A percentile compares a stretch with the other conserved stretches of the same genome.
These are phyloP conservation scores for Lentinula aciculospora DNA, from an alignment of 768 basidiomycete genomes.

Conservation along the genomic window DNA sequence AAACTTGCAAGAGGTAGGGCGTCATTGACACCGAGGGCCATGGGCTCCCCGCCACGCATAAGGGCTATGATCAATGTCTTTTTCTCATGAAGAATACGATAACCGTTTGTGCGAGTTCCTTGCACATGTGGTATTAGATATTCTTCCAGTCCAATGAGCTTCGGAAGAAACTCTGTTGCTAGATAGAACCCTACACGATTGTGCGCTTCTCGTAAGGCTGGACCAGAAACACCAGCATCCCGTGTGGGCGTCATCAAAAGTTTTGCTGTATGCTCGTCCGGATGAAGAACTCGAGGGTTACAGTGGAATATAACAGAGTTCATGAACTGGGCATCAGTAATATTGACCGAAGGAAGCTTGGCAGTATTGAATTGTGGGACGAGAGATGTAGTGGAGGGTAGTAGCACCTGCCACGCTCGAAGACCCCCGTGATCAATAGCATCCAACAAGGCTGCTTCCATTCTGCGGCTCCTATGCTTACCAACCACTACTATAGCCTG, in stretches of 20 bases:
- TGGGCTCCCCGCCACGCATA: constrained; percentile 21
- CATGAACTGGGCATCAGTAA: constrained; percentile 10
- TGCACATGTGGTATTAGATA: constrained; percentile 19
- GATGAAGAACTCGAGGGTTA: constrained; percentile 10
- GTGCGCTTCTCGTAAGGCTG: constrained; percentile 14
- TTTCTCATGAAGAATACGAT: constrained; percentile 15
- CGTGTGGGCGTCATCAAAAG: constrained; percentile 21
- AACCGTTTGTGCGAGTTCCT: constrained; percentile 15
- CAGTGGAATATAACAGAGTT: constrained; percentile 1
- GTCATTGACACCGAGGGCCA: constrained; percentile 16
- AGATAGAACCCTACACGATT: constrained; percentile 12
- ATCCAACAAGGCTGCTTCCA: constrained; percentile 14
- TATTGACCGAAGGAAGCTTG: constrained; percentile 13
- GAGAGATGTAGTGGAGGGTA: constrained; percentile 11
- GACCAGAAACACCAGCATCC: constrained; percentile 15
- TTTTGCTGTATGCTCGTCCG: constrained; percentile 14
- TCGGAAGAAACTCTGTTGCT: constrained; percentile 14
- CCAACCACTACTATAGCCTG: constrained; percentile 18
- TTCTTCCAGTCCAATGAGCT: constrained; percentile 17
- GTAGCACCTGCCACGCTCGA: constrained; percentile 14
- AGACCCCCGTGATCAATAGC: constrained; percentile 16
- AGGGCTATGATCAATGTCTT: constrained; percentile 17
- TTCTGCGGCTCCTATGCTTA: constrained; percentile 16
- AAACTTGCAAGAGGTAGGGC: constrained; percentile 17
- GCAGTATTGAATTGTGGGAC: constrained; percentile 13